phyloP scores from a whole-genome alignment of 192 early-diverging fungal species.

The Lobosporangium transversale region DNA sequence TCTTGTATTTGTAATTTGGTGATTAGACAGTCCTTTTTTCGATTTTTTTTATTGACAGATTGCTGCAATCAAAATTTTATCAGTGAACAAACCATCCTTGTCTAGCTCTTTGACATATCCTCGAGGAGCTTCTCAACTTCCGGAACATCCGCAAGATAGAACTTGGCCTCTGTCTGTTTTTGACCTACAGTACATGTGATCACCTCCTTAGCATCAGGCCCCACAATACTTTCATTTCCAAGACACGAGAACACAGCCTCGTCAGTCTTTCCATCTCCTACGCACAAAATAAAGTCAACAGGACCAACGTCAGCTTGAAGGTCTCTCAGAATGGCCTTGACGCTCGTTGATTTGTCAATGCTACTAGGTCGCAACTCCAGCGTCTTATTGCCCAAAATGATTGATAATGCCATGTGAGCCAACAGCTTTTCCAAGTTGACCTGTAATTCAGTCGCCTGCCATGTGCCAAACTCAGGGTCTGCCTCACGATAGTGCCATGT shows the following conservation, averaged over 20 bases:
- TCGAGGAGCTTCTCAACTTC: constrained; percentile 60
- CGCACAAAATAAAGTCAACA: constrained; percentile 69
- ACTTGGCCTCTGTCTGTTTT: constrained; percentile 94
- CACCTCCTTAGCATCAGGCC: constrained; percentile 54
- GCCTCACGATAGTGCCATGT: constrained; percentile 99
- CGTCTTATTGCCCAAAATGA: constrained; percentile 96
- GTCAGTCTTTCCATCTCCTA: constrained; percentile 97
- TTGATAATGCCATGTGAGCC: constrained; percentile 91
- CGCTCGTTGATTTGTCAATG: constrained; percentile 92
- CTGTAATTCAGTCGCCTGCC: constrained; percentile 98
- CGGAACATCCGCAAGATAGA: constrained; percentile 79
- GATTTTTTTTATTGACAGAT: too few species aligned
- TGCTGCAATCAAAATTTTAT: too few species aligned
- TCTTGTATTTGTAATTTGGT: neutral
- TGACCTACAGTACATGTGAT: constrained; percentile 95
- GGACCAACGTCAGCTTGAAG: constrained; percentile 73
- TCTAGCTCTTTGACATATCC: constrained; percentile 45
- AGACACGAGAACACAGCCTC: constrained; percentile 90
- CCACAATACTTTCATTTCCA: constrained; percentile 55
- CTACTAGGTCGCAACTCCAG: constrained; percentile 93
- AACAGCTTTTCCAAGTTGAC: constrained; percentile 97
- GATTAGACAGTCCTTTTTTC: too few species aligned
- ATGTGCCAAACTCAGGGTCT: constrained; percentile 87
- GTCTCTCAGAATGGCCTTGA: constrained; percentile 88
- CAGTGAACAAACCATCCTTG: too few species aligned